A percentile compares a stretch with the other conserved stretches of the same genome.
phyloP scores from a whole-genome alignment of 768 basidiomycete genomes.

The Trametes cingulata region DNA sequence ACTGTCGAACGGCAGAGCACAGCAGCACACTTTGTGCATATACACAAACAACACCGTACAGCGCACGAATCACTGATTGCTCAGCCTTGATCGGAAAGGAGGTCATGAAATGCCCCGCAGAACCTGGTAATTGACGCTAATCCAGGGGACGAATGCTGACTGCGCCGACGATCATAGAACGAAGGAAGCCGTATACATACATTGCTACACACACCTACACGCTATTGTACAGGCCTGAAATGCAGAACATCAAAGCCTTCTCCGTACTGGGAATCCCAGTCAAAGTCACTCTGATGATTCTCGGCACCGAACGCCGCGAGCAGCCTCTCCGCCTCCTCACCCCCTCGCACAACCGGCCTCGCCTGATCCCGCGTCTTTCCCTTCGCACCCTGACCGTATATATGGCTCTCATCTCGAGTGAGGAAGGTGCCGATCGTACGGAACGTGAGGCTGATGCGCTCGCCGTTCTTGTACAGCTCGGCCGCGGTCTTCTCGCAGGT shows the following conservation, averaged over 20 bases:
- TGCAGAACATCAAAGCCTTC: conserved; percentile 71
- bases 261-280: conserved; percentile 70
- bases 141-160: too few species aligned
- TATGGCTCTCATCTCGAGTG: conserved; percentile 47
- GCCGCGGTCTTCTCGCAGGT: conserved; percentile 48
- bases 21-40: too few species aligned
- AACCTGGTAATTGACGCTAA: too few species aligned
- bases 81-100: too few species aligned
- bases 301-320: conserved; percentile 71
- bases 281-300: conserved; percentile 67
- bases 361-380: conserved; percentile 60
- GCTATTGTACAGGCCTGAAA: conserved; percentile 13
- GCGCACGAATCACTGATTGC: too few species aligned
- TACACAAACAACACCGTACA: too few species aligned
- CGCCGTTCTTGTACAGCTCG: conserved; percentile 59
- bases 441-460: conserved; percentile 80
- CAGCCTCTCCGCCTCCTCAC: conserved; percentile 48
- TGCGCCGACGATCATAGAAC: too few species aligned
- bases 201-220: background rate
- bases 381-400: conserved; percentile 75
- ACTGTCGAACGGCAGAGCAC: too few species aligned
- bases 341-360: conserved; percentile 53
- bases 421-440: conserved; percentile 78
- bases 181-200: too few species aligned
- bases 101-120: too few species aligned